Conservation (phyloP, 164 flowering plant genomes). For the Vitis labrusca region DNA sequence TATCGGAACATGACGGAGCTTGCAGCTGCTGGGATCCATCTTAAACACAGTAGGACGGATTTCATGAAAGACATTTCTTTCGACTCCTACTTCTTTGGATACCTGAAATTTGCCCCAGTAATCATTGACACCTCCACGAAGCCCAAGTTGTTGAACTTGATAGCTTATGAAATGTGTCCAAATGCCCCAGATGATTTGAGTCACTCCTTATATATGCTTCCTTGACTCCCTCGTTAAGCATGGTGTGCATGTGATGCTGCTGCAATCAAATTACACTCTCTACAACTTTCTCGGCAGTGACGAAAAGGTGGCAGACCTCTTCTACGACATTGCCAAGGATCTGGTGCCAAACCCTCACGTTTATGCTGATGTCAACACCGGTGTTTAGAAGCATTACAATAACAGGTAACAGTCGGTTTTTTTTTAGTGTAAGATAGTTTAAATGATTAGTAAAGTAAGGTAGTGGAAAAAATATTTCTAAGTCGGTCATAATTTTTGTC, state of each 20-base stretch:
- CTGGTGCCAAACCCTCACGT: constrained; percentile 3
- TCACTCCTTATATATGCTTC: constrained; percentile 17
- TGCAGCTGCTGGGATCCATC: neutral
- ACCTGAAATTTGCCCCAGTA: constrained; percentile 1
- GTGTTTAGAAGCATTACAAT: neutral
- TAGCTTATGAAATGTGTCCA: constrained; percentile 14
- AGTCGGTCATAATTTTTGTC: too few relatives aligned
- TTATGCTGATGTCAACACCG: neutral
- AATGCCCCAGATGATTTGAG: neutral
- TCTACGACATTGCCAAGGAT: constrained; percentile 15
- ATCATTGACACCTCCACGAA: constrained; percentile 2
- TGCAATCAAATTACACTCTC: constrained; percentile 9
- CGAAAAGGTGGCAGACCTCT: constrained; percentile 21
- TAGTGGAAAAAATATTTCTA: too few relatives aligned
- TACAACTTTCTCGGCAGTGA: constrained; percentile 27
- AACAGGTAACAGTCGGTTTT: too few relatives aligned
- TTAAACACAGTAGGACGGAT: neutral
- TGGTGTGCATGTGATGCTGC: constrained; percentile 20
- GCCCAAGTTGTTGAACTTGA: constrained; percentile 10
- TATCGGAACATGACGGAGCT: constrained; percentile 4
- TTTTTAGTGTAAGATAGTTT: too few relatives aligned
- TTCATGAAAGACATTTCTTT: neutral
- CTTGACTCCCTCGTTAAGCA: constrained; percentile 15
- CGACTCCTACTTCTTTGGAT: neutral
- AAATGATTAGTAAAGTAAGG: too few relatives aligned